phyloP scores from a whole-genome alignment of 2,329 filamentous ascomycete species.

The Grosmannia penicillata region DNA sequence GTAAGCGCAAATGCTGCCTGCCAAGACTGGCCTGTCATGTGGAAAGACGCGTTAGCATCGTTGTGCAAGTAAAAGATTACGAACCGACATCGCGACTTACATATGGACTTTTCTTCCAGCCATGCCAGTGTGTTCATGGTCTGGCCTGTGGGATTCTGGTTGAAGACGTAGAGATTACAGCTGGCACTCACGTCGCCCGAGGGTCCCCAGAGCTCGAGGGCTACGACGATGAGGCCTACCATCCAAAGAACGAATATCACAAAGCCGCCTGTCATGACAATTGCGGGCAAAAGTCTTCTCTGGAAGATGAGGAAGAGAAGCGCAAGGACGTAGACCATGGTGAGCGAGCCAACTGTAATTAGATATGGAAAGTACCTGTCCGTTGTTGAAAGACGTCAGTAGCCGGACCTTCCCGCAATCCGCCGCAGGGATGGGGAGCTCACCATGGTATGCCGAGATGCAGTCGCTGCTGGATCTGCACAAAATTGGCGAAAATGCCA shows the following conservation, averaged over 20 bases:
- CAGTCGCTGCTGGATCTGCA: constrained; percentile 42
- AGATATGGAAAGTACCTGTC: constrained; percentile 53
- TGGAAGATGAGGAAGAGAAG: constrained; percentile 49
- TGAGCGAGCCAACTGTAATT: constrained; percentile 42
- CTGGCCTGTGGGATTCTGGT: constrained; percentile 32
- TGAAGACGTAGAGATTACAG: constrained; percentile 44
- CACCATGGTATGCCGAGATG: constrained; percentile 45
- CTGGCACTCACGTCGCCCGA: constrained; percentile 41
- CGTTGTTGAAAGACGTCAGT: too few species aligned
- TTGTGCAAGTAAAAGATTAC: too few species aligned
- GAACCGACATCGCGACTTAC: constrained; percentile 21
- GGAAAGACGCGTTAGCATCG: neutral
- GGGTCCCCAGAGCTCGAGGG: constrained; percentile 49
- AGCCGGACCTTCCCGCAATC: too few species aligned
- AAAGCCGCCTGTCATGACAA: constrained; percentile 50
- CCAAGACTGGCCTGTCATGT: constrained; percentile 40
- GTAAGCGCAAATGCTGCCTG: constrained; percentile 49
- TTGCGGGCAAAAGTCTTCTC: constrained; percentile 43
- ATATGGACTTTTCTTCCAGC: constrained; percentile 49
- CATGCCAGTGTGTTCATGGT: constrained; percentile 43
- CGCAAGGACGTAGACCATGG: constrained; percentile 50
- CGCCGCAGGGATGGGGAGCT: neutral
- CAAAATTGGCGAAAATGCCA: constrained; percentile 45
- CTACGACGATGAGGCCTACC: constrained; percentile 46
- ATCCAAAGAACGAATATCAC: constrained; percentile 55